These are phyloP conservation scores for Piromyces sp. DNA, from an alignment of 192 early-diverging fungal genomes.

Conservation along the genomic window DNA sequence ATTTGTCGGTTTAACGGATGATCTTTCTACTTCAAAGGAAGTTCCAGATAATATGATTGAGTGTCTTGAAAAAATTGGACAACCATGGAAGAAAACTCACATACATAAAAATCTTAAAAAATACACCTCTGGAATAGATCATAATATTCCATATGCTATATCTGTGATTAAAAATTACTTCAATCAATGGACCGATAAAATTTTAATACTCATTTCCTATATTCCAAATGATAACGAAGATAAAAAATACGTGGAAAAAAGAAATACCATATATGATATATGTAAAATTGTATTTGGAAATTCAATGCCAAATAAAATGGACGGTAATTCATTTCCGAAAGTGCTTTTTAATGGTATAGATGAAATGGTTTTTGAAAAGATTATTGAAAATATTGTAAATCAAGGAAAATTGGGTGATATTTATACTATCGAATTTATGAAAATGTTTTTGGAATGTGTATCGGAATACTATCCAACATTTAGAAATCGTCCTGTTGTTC, in stretches of 20 bases:
- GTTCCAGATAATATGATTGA: not conserved
- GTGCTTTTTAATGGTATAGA: not conserved
- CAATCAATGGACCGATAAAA: not conserved
- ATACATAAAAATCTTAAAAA: not conserved
- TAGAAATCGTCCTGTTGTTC: not conserved
- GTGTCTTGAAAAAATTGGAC: not conserved
- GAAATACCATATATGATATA: not conserved
- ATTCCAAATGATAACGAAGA: not conserved
- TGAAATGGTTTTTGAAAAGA: not conserved
- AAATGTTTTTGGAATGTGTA: not conserved
- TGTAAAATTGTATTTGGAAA: not conserved
- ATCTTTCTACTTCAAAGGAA: too few relatives aligned
- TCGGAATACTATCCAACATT: not conserved
- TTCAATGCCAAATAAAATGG: not conserved
- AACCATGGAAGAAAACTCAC: not conserved
- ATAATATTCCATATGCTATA: not conserved
- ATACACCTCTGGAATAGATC: not conserved
- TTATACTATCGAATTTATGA: not conserved
- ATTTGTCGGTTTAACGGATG: too few relatives aligned
- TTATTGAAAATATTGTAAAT: not conserved
- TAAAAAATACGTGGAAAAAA: not conserved
- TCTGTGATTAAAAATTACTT: not conserved
- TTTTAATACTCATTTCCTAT: not conserved
- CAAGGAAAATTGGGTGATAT: not conserved
- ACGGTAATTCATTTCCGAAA: not conserved